Base-by-base conservation (phyloP, 1,284 basidiomycete species). In the Irpex sp. region DNA sequence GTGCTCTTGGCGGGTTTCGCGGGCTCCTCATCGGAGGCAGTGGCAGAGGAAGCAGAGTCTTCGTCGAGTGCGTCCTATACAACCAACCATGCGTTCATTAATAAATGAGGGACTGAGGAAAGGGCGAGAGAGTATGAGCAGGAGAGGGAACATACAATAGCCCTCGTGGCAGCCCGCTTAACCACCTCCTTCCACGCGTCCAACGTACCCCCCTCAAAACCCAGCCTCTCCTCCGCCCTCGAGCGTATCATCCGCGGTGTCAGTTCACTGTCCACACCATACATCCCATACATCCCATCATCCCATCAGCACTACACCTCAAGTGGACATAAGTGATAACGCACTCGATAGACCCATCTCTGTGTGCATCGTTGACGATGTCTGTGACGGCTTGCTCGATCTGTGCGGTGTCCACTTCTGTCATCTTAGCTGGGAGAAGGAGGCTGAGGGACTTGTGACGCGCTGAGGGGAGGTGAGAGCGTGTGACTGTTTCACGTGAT, bases 171-270 rank as follows among this genome's bases (percentile, higher is more conserved):
- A 4, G 75, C 74, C 2, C 66, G 63, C 61, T 80, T 82, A 42
- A 88, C 69, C 5, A 74, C 67, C 19, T 67, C 61, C 64, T 79
- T 85, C 70, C 78, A 80, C 56, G 58, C 67, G 36, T 79, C 74
- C 39, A 87, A 70, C 4, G 71, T 67, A 1, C 78, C 79, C 14
- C 69, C 62, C 7, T 76, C 71, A n/a, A 87, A 66, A 9, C 65
- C 64, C 56, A 83, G 72, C 10, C 71, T 64, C 14, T 70, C 63
- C 67, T 84, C 84, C 2, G 85, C 61, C n/a, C 73, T 66, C 57
- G 71, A 69, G 16, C 82, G 79, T 36, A 85, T 75, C 21, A 77
- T 74, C n/a, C 79, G 78, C 39, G 76, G 74, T 1, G 82, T 85
- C 10, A 82, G 67, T 42, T 75, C 64, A 51, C 82, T 86, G 61